Conservation (phyloP, 2,329 filamentous ascomycete genomes). For the Meredithiella fracta region DNA sequence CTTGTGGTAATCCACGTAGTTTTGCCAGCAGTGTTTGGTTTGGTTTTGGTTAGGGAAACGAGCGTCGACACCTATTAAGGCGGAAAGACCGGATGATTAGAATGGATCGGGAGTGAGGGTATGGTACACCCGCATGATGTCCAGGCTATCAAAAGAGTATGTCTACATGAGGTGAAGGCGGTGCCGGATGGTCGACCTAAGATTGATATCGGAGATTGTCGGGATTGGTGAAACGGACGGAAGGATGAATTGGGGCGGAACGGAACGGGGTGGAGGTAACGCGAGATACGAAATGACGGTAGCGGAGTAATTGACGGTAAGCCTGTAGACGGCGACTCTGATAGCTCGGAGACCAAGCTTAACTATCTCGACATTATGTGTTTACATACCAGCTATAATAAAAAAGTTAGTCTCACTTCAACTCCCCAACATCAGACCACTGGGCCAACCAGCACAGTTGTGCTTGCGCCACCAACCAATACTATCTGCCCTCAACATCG, state of each 20-base stretch:
- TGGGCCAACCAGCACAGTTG: constrained; percentile 1
- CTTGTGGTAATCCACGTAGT: constrained; percentile 99
- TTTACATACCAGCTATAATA: constrained; percentile 28
- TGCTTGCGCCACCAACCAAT: background rate
- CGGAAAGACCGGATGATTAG: constrained; percentile 4
- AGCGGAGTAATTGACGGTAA: background rate
- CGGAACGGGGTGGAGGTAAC: constrained; percentile 13
- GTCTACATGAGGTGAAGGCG: no score
- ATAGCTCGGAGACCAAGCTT: background rate
- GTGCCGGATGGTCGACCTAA: background rate
- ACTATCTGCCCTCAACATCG: background rate
- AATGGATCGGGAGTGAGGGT: no score
- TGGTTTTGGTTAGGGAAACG: constrained; percentile 98
- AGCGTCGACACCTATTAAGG: constrained; percentile 71
- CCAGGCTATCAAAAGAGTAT: no score
- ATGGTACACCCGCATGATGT: no score
- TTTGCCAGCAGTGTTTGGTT: constrained; percentile 99
- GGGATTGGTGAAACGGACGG: background rate
- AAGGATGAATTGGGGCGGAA: background rate
- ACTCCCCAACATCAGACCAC: constrained; percentile 21
- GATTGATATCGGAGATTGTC: background rate
- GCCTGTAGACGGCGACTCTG: background rate
- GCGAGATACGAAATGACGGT: background rate
- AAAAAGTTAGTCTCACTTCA: constrained; percentile 26
- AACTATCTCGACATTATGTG: constrained; percentile 7